Conservation (phyloP, 345 rosid species). For the Psidium guajava region DNA sequence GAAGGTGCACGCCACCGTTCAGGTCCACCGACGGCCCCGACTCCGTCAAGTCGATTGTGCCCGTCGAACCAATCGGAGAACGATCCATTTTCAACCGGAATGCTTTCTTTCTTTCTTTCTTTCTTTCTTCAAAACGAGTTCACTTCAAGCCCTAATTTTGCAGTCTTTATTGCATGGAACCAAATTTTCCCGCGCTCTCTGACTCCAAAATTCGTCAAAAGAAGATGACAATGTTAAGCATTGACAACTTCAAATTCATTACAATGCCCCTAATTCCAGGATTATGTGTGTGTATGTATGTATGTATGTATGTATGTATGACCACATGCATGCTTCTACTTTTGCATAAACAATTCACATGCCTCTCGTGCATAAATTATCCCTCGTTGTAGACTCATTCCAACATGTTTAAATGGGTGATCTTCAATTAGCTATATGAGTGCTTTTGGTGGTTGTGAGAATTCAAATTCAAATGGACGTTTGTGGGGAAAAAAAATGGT, state of each 20-base stretch:
- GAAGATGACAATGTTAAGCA: not conserved
- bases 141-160: not conserved
- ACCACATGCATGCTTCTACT: no score
- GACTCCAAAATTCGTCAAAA: not conserved
- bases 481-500: not conserved
- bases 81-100: not conserved
- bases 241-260: no score
- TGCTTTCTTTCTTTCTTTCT: not conserved
- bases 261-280: no score
- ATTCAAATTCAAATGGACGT: not conserved
- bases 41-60: constrained; percentile 25
- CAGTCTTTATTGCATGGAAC: not conserved
- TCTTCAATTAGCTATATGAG: no score
- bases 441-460: not conserved
- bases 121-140: not conserved
- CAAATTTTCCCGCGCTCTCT: not conserved
- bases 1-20: constrained; percentile 48
- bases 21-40: constrained; percentile 17
- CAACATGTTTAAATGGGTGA: no score
- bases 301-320: no score
- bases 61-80: constrained; percentile 1
- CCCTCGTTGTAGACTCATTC: not conserved
- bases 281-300: no score
- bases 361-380: not conserved
- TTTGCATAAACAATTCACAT: not conserved